Conservation (phyloP, 108 stramenopile species). For the Parietichytrium sp. region DNA sequence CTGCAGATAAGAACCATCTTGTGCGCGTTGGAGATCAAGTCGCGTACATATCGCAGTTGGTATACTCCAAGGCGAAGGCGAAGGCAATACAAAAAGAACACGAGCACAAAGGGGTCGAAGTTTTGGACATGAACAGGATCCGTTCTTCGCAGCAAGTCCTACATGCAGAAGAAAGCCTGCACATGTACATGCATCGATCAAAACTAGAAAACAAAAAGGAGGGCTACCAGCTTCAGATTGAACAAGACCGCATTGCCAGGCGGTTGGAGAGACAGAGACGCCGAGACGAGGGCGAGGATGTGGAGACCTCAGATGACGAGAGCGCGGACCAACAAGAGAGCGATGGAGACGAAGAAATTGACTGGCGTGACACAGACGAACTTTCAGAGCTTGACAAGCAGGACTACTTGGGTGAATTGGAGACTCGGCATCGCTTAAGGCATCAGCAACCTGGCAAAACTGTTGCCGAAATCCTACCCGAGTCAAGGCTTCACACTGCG, state of each 20-base stretch:
- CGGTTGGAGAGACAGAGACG: neutral
- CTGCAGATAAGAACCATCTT: neutral
- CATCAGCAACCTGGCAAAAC: neutral
- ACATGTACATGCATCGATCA: neutral
- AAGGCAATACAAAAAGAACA: neutral
- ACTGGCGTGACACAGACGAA: too few species aligned
- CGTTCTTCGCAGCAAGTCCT: neutral
- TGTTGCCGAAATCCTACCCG: neutral
- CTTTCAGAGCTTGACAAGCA: too few species aligned
- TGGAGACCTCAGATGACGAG: neutral
- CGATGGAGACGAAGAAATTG: neutral
- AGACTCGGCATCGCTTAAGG: neutral
- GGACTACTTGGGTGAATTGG: too few species aligned
- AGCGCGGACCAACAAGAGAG: neutral
- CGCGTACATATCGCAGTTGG: neutral
- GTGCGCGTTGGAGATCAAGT: neutral
- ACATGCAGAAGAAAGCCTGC: neutral
- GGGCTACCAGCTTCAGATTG: neutral
- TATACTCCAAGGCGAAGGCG: neutral
- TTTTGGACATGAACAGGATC: neutral
- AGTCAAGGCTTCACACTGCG: constrained; percentile 1
- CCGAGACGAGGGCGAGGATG: neutral
- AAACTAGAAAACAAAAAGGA: neutral
- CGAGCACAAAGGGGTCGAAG: neutral
- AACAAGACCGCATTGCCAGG: neutral